Evolutionary conservation across 2,329 filamentous ascomycete species (phyloP).

Genomic region (Fusarium vanettenii): DNA sequence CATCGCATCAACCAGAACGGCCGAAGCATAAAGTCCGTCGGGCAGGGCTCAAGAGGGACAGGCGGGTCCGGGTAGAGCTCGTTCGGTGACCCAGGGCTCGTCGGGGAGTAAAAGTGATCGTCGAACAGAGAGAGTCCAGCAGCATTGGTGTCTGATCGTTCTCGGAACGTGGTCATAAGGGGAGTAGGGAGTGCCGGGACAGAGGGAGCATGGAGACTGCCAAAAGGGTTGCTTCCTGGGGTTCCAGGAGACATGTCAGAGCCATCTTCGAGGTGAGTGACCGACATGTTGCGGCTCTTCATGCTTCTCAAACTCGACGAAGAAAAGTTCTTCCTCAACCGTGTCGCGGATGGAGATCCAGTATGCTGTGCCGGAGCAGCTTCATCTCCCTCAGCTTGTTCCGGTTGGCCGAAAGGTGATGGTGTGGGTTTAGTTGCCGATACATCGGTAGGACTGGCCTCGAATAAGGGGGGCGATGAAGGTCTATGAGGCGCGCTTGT

Average conservation of each 20-base stretch:
- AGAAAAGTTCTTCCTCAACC: constrained; percentile 74
- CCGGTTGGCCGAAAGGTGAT: constrained; percentile 49
- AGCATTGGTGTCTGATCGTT: constrained; percentile 66
- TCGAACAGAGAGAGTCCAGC: constrained; percentile 85
- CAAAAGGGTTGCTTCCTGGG: constrained; percentile 77
- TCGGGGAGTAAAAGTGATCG: constrained; percentile 78
- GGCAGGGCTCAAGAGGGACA: constrained; percentile 88
- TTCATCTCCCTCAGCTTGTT: constrained; percentile 51
- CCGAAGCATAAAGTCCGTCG: constrained; percentile 86
- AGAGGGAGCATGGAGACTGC: constrained; percentile 59
- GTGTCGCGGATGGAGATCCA: constrained; percentile 63
- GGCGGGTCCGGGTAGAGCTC: constrained; percentile 73
- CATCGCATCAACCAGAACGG: constrained; percentile 99
- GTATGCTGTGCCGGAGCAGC: constrained; percentile 54
- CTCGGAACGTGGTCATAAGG: constrained; percentile 70
- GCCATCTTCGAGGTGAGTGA: constrained; percentile 69
- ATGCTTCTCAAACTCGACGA: constrained; percentile 77
- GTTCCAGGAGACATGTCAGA: constrained; percentile 79
- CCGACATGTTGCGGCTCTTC: constrained; percentile 79
- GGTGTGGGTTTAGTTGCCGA: constrained; percentile 34
- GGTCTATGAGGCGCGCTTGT: constrained; percentile 27
- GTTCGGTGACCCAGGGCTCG: constrained; percentile 73
- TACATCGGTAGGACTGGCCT: constrained; percentile 44
- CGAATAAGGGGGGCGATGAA: constrained; percentile 42
- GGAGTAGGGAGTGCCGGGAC: constrained; percentile 77